Conservation (phyloP, 1,139 yeast species). For the Yarrowia galli region DNA sequence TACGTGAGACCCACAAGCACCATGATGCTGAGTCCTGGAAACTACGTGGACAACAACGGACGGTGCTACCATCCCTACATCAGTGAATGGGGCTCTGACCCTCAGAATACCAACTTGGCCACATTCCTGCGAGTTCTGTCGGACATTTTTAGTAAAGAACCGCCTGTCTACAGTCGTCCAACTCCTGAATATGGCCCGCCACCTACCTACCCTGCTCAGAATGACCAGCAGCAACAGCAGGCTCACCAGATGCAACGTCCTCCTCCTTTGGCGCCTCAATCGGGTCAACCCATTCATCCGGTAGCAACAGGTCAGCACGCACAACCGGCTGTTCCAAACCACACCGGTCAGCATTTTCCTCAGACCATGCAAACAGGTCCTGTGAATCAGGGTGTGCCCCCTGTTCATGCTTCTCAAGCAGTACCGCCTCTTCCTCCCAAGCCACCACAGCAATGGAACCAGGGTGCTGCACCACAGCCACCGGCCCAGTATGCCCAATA, state of each 20-base stretch:
- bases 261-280: constrained; percentile 13
- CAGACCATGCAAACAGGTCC: not conserved
- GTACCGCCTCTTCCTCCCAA: constrained; percentile 37
- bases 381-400: not conserved
- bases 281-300: not conserved
- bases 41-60: constrained; percentile 77
- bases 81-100: constrained; percentile 60
- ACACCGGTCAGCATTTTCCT: not conserved
- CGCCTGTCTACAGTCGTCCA: constrained; percentile 52
- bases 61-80: constrained; percentile 73
- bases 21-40: constrained; percentile 64
- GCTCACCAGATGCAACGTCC: constrained; percentile 3
- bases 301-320: not conserved
- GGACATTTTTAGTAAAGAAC: constrained; percentile 52
- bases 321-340: not conserved
- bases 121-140: constrained; percentile 54
- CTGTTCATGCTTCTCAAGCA: not conserved
- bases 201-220: constrained; percentile 40
- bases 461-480: not conserved
- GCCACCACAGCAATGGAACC: constrained; percentile 39
- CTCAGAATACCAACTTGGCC: constrained; percentile 46
- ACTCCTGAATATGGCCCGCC: constrained; percentile 59
- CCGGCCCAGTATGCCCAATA: not conserved
- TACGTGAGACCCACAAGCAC: constrained; percentile 63
- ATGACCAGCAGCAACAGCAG: constrained; percentile 13